Evolutionary conservation across 2,329 filamentous ascomycete species (phyloP).

Genomic region (Ceratocystis papillata): DNA sequence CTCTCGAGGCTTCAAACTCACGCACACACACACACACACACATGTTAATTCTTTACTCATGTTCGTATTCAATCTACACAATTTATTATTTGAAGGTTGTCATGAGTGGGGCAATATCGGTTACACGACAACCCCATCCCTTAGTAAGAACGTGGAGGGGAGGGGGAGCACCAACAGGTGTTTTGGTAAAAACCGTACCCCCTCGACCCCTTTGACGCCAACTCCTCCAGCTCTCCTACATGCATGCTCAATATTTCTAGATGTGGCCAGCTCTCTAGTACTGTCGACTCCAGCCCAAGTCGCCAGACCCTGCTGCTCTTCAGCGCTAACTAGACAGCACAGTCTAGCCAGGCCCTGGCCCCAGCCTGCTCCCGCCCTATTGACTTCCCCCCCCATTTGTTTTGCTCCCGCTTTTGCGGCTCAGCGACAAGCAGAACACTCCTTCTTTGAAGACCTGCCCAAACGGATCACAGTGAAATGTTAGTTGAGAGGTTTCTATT

Average conservation of each 20-base stretch:
- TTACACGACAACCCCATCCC: background rate
- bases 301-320: too few relatives aligned
- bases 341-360: background rate
- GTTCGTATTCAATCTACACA: background rate
- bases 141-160: background rate
- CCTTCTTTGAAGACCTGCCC: constrained; percentile 21
- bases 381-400: background rate
- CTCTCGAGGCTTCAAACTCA: background rate
- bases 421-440: constrained; percentile 30
- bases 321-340: background rate
- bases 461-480: constrained; percentile 13
- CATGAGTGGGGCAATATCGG: background rate
- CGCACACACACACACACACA: background rate
- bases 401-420: background rate
- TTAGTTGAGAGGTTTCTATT: constrained; percentile 6
- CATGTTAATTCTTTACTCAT: background rate
- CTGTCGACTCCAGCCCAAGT: too few relatives aligned
- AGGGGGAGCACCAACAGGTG: background rate
- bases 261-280: background rate
- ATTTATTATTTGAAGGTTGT: background rate
- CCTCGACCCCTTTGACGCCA: background rate
- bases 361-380: background rate
- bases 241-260: background rate
- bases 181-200: background rate
- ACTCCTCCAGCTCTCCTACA: background rate